Percentiles rank a stretch among this genome's conserved stretches.
phyloP scores from a whole-genome alignment of 2,329 filamentous ascomycete species.

The Tolypocladium cylindrosporum region DNA sequence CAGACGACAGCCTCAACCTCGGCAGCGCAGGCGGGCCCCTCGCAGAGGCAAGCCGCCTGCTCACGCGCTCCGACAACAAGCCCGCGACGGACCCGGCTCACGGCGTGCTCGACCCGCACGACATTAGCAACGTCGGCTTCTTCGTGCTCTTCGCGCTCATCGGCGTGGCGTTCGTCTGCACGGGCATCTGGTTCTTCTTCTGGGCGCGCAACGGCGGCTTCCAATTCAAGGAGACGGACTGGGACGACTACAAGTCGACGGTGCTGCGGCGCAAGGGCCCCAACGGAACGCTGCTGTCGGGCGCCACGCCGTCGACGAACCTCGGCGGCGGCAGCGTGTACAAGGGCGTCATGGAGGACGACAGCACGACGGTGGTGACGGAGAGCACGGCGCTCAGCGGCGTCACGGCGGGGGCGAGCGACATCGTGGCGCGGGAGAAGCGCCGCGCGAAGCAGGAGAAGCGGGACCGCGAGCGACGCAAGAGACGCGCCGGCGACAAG shows the following conservation, averaged over 20 bases:
- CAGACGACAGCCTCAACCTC: conserved; percentile 12
- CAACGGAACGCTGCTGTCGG: conserved; percentile 75
- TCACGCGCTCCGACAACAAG: conserved; percentile 22
- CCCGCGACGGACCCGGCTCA: conserved; percentile 26
- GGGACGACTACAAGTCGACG: conserved; percentile 97
- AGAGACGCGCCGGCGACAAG: conserved; percentile 22
- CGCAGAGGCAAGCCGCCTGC: conserved; percentile 26
- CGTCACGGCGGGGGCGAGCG: conserved; percentile 47
- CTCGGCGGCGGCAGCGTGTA: conserved; percentile 84
- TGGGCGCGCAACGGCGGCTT: conserved; percentile 96
- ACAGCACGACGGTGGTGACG: conserved; percentile 34
- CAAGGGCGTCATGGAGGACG: conserved; percentile 54
- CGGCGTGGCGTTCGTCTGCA: conserved; percentile 63
- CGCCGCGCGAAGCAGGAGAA: conserved; percentile 42
- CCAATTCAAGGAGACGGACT: conserved; percentile 73
- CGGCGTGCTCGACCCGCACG: conserved; percentile 42
- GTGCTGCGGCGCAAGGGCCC: conserved; percentile 82
- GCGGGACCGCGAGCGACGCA: conserved; percentile 28
- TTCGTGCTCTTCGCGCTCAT: conserved; percentile 82
- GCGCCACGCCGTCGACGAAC: conserved; percentile 71
- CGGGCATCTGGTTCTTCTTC: conserved; percentile 95
- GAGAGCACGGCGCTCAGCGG: conserved; percentile 38
- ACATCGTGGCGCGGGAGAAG: conserved; percentile 45
- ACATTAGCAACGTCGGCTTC: conserved; percentile 60
- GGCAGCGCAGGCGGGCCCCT: conserved; percentile 29